Percentiles rank a stretch among this genome's conserved stretches.
Evolutionary conservation across 1,139 yeast genomes (phyloP).

Genomic region (Pichia sorboxylosa): DNA sequence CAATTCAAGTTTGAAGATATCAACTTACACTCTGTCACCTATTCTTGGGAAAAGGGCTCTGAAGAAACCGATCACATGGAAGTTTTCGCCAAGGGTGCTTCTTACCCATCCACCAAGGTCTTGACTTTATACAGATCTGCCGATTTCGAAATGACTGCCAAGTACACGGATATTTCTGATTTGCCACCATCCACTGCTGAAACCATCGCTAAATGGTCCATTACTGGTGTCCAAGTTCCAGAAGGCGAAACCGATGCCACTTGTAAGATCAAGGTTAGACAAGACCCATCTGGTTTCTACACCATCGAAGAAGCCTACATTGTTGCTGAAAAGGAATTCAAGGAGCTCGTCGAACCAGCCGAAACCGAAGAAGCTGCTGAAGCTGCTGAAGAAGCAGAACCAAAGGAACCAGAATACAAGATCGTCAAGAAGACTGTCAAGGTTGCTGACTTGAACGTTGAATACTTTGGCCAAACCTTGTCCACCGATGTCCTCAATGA

Average conservation of each 20-base stretch:
- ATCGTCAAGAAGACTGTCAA: conserved; percentile 90
- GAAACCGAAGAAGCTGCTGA: conserved; percentile 37
- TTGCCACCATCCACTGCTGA: conserved; percentile 63
- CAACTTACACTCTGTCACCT: conserved; percentile 86
- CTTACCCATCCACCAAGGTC: conserved; percentile 90
- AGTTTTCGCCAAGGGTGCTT: conserved; percentile 91
- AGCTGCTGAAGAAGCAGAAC: conserved; percentile 14
- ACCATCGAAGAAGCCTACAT: conserved; percentile 91
- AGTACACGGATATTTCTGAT: conserved; percentile 64
- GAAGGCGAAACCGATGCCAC: conserved; percentile 73
- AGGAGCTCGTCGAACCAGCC: conserved; percentile 68
- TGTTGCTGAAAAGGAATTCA: conserved; percentile 80
- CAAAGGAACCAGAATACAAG: conserved; percentile 68
- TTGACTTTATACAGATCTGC: conserved; percentile 87
- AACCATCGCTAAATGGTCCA: conserved; percentile 71
- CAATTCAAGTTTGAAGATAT: conserved; percentile 97
- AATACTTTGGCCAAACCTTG: conserved; percentile 55
- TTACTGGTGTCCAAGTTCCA: conserved; percentile 73
- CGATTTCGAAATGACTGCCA: conserved; percentile 80
- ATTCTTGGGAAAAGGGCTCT: conserved; percentile 88
- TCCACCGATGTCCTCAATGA: conserved; percentile 45
- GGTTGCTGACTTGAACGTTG: conserved; percentile 64
- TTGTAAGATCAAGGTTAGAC: conserved; percentile 88
- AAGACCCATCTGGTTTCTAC: conserved; percentile 94
- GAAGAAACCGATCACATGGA: conserved; percentile 89